Base-by-base conservation (phyloP, 1,284 basidiomycete genomes). In the Chondrostereum purpureum region DNA sequence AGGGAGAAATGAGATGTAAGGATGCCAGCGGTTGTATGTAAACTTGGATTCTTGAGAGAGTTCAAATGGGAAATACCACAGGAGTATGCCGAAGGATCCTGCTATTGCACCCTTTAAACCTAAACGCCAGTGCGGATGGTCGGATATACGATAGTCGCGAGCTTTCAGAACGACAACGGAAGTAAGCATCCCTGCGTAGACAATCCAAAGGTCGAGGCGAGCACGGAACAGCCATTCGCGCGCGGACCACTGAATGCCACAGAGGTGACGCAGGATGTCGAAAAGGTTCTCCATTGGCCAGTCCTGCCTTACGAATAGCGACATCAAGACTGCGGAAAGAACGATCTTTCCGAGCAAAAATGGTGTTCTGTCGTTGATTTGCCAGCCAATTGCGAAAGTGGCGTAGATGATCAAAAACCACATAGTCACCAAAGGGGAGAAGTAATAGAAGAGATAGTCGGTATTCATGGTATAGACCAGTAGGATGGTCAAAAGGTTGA, bases 401-500 rank as follows among this genome's bases (percentile, higher is more conserved):
- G 64, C 66, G 68, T 90, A 93, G 60, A 93, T 81, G 69, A 92
- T 77, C 47, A 91, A 65, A 65, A 87, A 94, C 88, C 88, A 88
- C 71, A 77, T 73, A 14, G 85, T 83, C 18, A 90, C 87, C 53
- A 92, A 69, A 5, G 88, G 88, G 3, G 89, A 77, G 59, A 92
- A 92, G 64, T 92, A 92, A 64, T 92, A 92, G 45, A 80, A 88
- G 50, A 90, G 77, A 62, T 93, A 95, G 65, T 91, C 76, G 49
- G 88, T 92, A 67, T 92, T 81, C 90, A 94, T 92, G 42, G 80
- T 78, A 66, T 92, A 94, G 5, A 86, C 84, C 35, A 94, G 72
- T 12, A 83, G 68, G 41, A 93, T 66, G 1, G 91, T 91, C 39
- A 92, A 72, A 35, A 93, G 64, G 64, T 94, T 94, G 47, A 93